Base-by-base conservation (phyloP, 306 rosid genomes). In the Potentilla sterilis region DNA sequence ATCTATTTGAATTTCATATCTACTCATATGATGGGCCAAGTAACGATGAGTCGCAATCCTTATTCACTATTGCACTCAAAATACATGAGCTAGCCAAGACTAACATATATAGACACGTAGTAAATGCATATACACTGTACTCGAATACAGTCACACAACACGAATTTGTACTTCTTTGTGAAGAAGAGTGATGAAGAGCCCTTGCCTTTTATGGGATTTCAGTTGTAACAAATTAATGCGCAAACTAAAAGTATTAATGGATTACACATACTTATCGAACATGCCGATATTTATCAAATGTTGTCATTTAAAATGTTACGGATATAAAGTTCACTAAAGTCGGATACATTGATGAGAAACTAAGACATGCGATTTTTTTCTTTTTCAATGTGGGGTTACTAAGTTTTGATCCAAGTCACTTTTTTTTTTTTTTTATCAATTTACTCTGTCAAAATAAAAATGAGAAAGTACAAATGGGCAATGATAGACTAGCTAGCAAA, bases 1-100 rank as follows among this genome's bases (percentile, higher is more conserved):
- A 37, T 40, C 69, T 34, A 38, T 38, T 64, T 64, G 70, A 85
- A 81, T 78, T 85, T 82, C 79, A 77, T 82, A 86, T 81, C 85
- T 62, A 67, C 34, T 69, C 85, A 81, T 77, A 84, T 82, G 79
- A 83, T 84, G 84, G 84, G 42, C 85, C 80, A 83, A 77, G 64
- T 79, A 40, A 70, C 40, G 85, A 83, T 81, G 46, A 28, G 84
- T 88, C 92, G 61, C 85, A 75, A 80, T 86, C 89, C 80, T 71
- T 68, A 79, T 75, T 83, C 78, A 81, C 87, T 80, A 47, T 37
- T 40, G 41, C 44, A 64, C 69, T 64, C 24, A 18, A 65, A 65
- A 65, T 16, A 7, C 38, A 6, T 38, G 9, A 34, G 9, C 42
- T 5, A 35, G 10, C 69, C 24, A 16, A 19, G 44, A 37, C 19